Conservation (phyloP, 1,139 yeast species). For the Saccharomyces pastorianus region DNA sequence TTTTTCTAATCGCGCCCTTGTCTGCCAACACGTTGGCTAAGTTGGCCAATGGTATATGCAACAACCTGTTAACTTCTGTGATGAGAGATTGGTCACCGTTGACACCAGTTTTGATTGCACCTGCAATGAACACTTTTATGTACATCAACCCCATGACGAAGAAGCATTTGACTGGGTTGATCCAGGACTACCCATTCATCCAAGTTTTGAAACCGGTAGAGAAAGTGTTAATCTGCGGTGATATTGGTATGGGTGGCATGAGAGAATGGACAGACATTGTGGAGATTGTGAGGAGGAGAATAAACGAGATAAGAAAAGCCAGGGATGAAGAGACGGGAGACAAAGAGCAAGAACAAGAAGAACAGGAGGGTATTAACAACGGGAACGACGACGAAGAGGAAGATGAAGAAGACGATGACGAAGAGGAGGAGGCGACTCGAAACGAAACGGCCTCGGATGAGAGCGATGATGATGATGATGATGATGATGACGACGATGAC, state of each 20-base stretch:
- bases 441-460: conserved; percentile 5
- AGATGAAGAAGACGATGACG: conserved; percentile 11
- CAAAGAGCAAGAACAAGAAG: conserved; percentile 6
- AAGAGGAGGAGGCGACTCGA: conserved; percentile 4
- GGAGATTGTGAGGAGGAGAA: conserved; percentile 56
- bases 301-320: conserved; percentile 25
- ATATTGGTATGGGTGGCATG: conserved; percentile 92
- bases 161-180: conserved; percentile 63
- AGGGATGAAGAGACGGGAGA: conserved; percentile 24
- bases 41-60: conserved; percentile 81
- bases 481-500: too few relatives aligned
- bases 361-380: conserved; percentile 14
- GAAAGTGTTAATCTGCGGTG: conserved; percentile 74
- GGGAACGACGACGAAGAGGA: conserved; percentile 12
- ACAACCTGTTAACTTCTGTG: conserved; percentile 78
- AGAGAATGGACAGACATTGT: conserved; percentile 93
- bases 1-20: conserved; percentile 77
- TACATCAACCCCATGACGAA: conserved; percentile 83
- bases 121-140: conserved; percentile 89
- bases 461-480: conserved; percentile 3
- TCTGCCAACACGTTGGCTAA: conserved; percentile 90
- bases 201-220: conserved; percentile 85
- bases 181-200: conserved; percentile 87
- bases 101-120: conserved; percentile 80
- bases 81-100: conserved; percentile 89